These are phyloP conservation scores for Adansonia rubrostipa DNA, from an alignment of 441 rosid species.

Conservation along the genomic window DNA sequence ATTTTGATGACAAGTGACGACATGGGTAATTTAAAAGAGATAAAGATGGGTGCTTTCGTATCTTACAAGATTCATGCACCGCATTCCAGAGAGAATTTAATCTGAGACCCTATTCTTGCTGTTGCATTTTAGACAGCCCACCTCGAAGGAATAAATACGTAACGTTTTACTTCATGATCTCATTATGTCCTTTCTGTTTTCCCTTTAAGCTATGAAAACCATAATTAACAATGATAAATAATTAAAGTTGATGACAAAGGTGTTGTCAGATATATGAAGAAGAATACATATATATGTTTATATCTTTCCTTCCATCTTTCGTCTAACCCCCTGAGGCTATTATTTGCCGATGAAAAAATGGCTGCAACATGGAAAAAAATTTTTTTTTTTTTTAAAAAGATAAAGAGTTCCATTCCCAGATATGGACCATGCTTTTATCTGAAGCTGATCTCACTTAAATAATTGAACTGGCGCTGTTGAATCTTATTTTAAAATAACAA, in stretches of 20 bases:
- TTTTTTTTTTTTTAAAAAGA: too few relatives aligned
- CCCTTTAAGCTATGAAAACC: background rate
- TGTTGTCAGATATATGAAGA: background rate
- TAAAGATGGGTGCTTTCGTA: conserved; percentile 45
- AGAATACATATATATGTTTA: background rate
- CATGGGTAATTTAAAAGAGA: conserved; percentile 22
- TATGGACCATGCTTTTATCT: conserved; percentile 17
- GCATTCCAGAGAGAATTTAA: background rate
- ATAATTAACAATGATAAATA: background rate
- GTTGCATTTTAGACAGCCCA: conserved; percentile 20
- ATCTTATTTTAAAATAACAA: background rate
- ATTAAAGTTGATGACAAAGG: background rate
- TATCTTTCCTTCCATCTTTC: too few relatives aligned
- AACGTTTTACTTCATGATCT: background rate
- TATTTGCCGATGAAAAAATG: background rate
- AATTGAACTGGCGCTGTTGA: conserved; percentile 17
- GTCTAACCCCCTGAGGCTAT: background rate
- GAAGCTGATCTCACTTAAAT: conserved; percentile 18
- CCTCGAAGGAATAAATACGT: conserved; percentile 43
- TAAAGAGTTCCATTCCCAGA: background rate
- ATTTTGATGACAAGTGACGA: conserved; percentile 30
- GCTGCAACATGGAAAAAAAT: background rate
- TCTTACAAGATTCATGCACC: conserved; percentile 45
- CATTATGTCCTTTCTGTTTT: background rate
- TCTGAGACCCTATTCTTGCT: conserved; percentile 8